Conservation (phyloP, 2,329 filamentous ascomycete species). For the Colletotrichum tabaci region DNA sequence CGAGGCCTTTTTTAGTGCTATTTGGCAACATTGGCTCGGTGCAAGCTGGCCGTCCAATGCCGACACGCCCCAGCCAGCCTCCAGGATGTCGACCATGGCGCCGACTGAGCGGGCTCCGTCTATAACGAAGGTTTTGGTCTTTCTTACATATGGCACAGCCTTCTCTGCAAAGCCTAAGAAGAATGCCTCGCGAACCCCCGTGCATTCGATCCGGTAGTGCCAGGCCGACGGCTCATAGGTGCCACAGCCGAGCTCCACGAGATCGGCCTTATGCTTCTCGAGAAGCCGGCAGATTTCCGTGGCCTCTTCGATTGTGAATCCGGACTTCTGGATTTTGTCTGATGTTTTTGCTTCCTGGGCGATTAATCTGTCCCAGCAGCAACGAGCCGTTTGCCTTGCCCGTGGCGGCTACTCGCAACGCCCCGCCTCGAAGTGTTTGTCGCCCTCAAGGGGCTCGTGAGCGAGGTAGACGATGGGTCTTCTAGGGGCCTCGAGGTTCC, state of each 20-base stretch:
- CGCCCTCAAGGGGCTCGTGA: conserved; percentile 65
- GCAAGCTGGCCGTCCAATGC: conserved; percentile 60
- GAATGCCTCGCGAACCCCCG: conserved; percentile 69
- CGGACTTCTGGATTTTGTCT: conserved; percentile 65
- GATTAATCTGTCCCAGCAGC: conserved; percentile 72
- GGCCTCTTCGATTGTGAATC: conserved; percentile 66
- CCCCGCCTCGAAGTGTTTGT: conserved; percentile 74
- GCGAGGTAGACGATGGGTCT: conserved; percentile 70
- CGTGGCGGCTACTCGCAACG: conserved; percentile 65
- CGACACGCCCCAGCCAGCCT: conserved; percentile 70
- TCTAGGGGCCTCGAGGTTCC: conserved; percentile 69
- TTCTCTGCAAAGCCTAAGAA: conserved; percentile 72
- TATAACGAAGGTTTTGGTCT: conserved; percentile 70
- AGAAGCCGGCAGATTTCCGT: conserved; percentile 61
- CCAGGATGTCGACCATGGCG: conserved; percentile 71
- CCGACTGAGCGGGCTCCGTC: conserved; percentile 68
- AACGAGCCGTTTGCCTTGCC: conserved; percentile 53
- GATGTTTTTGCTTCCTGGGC: conserved; percentile 75
- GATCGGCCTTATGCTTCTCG: conserved; percentile 65
- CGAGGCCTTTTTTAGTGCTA: neutral
- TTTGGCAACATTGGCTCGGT: conserved; percentile 45
- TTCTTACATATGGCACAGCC: conserved; percentile 57
- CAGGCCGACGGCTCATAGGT: conserved; percentile 70
- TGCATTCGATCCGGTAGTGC: conserved; percentile 65
- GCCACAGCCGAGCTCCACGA: conserved; percentile 72